Conservation (phyloP, 2,329 filamentous ascomycete genomes). For the Curvularia sp. region DNA sequence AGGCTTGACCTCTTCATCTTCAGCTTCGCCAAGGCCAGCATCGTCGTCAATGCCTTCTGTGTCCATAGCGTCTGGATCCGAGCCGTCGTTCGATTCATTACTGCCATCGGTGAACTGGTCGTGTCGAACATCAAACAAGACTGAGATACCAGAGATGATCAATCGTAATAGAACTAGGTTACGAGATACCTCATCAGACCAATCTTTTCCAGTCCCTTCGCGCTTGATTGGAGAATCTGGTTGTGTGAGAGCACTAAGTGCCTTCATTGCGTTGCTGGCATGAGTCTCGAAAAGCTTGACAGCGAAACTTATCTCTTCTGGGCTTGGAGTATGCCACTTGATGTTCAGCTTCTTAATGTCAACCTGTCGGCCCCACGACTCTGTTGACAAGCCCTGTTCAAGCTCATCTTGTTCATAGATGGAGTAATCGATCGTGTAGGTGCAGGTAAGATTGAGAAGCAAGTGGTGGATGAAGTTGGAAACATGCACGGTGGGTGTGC, state of each 20-base stretch:
- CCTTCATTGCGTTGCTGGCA: conserved; percentile 75
- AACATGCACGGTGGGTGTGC: conserved; percentile 91
- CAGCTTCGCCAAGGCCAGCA: conserved; percentile 67
- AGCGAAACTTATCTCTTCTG: conserved; percentile 85
- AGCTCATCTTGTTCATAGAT: conserved; percentile 83
- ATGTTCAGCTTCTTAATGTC: conserved; percentile 79
- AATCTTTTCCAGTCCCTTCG: conserved; percentile 96
- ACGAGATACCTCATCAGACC: conserved; percentile 95
- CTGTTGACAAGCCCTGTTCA: conserved; percentile 72
- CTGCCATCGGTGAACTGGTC: conserved; percentile 44
- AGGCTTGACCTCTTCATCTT: conserved; percentile 82
- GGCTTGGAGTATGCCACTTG: conserved; percentile 86
- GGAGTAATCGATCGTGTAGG: conserved; percentile 88
- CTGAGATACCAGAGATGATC: conserved; percentile 88
- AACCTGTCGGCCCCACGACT: conserved; percentile 85
- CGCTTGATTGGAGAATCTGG: conserved; percentile 82
- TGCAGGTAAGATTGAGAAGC: conserved; percentile 90
- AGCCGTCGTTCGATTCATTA: conserved; percentile 61
- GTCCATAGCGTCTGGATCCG: conserved; percentile 52
- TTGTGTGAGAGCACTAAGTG: conserved; percentile 80
- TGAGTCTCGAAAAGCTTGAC: conserved; percentile 88
- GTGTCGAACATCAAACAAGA: conserved; percentile 78
- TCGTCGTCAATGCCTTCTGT: conserved; percentile 58
- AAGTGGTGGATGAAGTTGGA: conserved; percentile 98
- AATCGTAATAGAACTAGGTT: conserved; percentile 87